Evolutionary conservation across 140 eudicot genomes (phyloP).

Genomic region (Bidens hawaiensis): DNA sequence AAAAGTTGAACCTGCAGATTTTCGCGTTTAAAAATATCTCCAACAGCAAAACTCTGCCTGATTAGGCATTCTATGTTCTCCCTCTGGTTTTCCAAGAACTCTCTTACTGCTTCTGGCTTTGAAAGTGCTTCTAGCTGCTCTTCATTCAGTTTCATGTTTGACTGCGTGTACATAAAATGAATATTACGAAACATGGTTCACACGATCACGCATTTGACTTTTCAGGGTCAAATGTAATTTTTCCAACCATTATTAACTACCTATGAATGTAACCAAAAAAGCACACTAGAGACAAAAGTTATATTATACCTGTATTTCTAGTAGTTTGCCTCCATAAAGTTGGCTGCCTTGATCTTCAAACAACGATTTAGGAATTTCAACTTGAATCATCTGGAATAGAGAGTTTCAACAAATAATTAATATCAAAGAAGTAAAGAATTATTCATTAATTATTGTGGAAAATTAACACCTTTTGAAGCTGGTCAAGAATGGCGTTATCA

Average conservation of each 20-base stretch:
- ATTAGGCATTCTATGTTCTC: constrained; percentile 65
- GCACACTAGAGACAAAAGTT: background rate
- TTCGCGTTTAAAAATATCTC: constrained; percentile 91
- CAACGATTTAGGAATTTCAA: constrained; percentile 78
- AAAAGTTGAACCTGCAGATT: constrained; percentile 55
- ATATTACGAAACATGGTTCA: too few species aligned
- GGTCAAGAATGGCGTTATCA: constrained; percentile 86
- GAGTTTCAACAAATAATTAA: constrained; percentile 7
- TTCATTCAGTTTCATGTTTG: constrained; percentile 65
- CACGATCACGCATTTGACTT: too few species aligned
- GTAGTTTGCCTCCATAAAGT: constrained; percentile 80
- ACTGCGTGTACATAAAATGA: constrained; percentile 45
- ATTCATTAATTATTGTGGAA: background rate
- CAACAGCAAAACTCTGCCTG: constrained; percentile 85
- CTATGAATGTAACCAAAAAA: background rate
- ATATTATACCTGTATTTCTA: constrained; percentile 71
- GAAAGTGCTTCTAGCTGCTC: constrained; percentile 72
- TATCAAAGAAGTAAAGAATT: background rate
- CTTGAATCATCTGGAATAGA: constrained; percentile 65
- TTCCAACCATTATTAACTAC: background rate
- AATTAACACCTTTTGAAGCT: constrained; percentile 59
- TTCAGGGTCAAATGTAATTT: constrained; percentile 12
- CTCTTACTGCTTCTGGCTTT: constrained; percentile 73
- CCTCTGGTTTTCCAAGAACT: constrained; percentile 66
- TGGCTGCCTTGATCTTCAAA: constrained; percentile 97